Percentiles rank a stretch among this genome's conserved stretches.
Conservation (phyloP, 345 rosid genomes). For the Cardiospermum halicacabum region DNA sequence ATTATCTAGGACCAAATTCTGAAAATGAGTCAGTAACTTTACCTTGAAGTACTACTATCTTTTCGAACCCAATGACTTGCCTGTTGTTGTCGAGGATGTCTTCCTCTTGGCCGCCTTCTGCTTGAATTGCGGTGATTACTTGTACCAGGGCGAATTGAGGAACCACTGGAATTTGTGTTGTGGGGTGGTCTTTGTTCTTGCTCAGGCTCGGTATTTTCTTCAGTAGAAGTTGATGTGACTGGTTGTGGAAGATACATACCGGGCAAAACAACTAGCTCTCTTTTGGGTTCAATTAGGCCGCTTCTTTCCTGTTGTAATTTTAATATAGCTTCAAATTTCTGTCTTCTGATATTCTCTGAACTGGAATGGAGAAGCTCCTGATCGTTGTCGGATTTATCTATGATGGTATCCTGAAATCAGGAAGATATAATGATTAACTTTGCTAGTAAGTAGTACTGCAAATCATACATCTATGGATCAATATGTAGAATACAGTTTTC, state of each 20-base stretch:
- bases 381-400: slow-evolving; percentile 24
- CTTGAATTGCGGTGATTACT: slow-evolving; percentile 20
- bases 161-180: slow-evolving; percentile 26
- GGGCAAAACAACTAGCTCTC: slow-evolving; percentile 48
- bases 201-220: slow-evolving; percentile 33
- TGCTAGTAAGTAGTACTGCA: not conserved
- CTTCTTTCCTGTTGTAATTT: slow-evolving; percentile 60
- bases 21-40: not conserved
- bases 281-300: slow-evolving; percentile 66
- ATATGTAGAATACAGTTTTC: not conserved
- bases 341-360: slow-evolving; percentile 55
- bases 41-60: slow-evolving; percentile 25
- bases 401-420: slow-evolving; percentile 33
- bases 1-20: not conserved
- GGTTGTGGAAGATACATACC: slow-evolving; percentile 71
- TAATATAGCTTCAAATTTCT: slow-evolving; percentile 51
- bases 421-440: slow-evolving; percentile 2
- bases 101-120: slow-evolving; percentile 24
- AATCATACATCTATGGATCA: not conserved
- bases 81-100: slow-evolving; percentile 30
- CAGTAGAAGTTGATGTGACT: slow-evolving; percentile 14
- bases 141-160: slow-evolving; percentile 28
- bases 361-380: slow-evolving; percentile 45
- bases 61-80: slow-evolving; percentile 42
- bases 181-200: slow-evolving; percentile 27